These are phyloP conservation scores for Micromonas commoda DNA, from an alignment of 139 green algal genomes.

Conservation along the genomic window DNA sequence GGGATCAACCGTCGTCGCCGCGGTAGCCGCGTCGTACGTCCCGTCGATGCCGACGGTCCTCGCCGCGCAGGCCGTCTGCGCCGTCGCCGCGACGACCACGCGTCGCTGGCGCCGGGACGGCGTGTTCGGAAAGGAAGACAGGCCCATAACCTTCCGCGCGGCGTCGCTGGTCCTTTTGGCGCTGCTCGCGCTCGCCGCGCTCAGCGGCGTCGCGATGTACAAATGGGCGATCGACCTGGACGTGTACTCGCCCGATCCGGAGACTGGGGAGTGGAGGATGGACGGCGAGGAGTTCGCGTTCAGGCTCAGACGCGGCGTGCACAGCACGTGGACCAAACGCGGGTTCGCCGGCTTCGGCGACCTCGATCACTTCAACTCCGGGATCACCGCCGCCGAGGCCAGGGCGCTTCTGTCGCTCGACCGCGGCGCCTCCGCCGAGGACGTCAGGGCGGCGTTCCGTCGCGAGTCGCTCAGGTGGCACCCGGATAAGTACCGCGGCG, in stretches of 20 bases:
- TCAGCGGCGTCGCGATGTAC: background rate
- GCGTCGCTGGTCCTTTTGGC: background rate
- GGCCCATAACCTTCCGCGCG: background rate
- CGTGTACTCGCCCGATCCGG: background rate
- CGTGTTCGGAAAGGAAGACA: background rate
- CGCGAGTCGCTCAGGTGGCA: conserved; percentile 35
- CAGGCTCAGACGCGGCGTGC: too few relatives aligned
- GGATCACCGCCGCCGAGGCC: background rate
- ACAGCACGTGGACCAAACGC: background rate
- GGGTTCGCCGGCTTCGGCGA: background rate
- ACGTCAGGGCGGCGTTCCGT: conserved; percentile 41
- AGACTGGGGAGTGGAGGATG: background rate
- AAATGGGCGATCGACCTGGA: background rate
- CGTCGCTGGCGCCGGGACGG: background rate
- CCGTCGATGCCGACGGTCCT: background rate
- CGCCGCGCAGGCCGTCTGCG: too few relatives aligned
- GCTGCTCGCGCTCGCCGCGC: background rate
- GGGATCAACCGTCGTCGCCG: background rate
- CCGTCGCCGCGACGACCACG: too few relatives aligned
- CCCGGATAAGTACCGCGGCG: conserved; percentile 39
- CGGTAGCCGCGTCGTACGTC: background rate
- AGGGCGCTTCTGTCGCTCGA: background rate
- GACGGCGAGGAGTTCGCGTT: background rate
- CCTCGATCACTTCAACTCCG: background rate
- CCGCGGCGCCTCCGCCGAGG: conserved; percentile 29